phyloP scores from a whole-genome alignment of 1,284 basidiomycete species.

The Pisolithus thermaeus region DNA sequence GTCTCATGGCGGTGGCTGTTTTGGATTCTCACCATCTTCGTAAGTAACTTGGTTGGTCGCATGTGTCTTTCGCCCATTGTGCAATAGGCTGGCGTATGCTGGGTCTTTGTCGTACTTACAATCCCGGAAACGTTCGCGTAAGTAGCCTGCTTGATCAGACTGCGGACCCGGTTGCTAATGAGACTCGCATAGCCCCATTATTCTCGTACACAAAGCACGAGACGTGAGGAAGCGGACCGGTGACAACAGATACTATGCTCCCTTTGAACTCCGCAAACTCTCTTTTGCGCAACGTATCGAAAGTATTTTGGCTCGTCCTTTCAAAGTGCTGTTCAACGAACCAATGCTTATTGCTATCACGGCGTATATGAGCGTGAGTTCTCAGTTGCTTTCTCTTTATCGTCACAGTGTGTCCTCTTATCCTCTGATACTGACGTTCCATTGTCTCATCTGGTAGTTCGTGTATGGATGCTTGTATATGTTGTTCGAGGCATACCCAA shows the following conservation, averaged over 20 bases:
- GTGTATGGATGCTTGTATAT: conserved; percentile 61
- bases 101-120: conserved; percentile 53
- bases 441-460: conserved; percentile 36
- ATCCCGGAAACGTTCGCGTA: conserved; percentile 71
- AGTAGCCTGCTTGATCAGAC: conserved; percentile 11
- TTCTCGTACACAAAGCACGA: conserved; percentile 46
- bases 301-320: conserved; percentile 53
- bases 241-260: conserved; percentile 57
- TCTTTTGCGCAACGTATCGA: conserved; percentile 40
- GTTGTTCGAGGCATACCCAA: conserved; percentile 54
- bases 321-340: conserved; percentile 65
- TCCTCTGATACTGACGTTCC: not conserved
- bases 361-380: conserved; percentile 57
- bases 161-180: not conserved
- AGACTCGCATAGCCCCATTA: conserved; percentile 36
- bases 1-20: conserved; percentile 71
- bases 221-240: conserved; percentile 49
- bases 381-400: conserved; percentile 10
- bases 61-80: not conserved
- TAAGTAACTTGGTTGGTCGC: conserved; percentile 25
- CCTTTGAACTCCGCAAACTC: conserved; percentile 39
- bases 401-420: not conserved
- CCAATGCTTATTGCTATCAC: conserved; percentile 75
- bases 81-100: conserved; percentile 37
- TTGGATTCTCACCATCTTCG: conserved; percentile 71